Evolutionary conservation across 208 protist genomes (phyloP).

Genomic region (Leishmania major): DNA sequence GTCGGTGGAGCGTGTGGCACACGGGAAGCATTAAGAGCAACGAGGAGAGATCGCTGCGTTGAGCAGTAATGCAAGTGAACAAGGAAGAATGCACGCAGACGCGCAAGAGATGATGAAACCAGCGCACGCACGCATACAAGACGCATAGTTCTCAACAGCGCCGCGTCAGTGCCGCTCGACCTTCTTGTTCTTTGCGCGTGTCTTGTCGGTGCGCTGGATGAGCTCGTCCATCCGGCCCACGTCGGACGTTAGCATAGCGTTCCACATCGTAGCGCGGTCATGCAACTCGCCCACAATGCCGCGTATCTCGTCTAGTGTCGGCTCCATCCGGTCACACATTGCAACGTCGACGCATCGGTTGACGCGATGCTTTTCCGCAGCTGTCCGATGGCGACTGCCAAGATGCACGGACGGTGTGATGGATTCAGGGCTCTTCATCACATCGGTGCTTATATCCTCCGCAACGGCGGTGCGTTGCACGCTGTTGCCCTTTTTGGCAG

Average conservation of each 20-base stretch:
- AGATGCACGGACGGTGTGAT: background rate
- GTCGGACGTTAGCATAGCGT: conserved; percentile 16
- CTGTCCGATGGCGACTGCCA: background rate
- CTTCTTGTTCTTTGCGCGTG: background rate
- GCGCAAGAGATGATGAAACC: no score
- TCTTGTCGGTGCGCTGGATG: conserved; percentile 8
- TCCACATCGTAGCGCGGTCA: conserved; percentile 13
- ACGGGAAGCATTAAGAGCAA: background rate
- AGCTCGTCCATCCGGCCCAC: conserved; percentile 11
- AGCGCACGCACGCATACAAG: no score
- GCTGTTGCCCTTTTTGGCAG: background rate
- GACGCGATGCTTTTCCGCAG: background rate
- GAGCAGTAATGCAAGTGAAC: background rate
- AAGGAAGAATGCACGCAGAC: background rate
- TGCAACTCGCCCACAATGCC: conserved; percentile 19
- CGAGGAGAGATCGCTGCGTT: background rate
- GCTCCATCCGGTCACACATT: conserved; percentile 1
- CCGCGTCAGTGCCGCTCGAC: background rate
- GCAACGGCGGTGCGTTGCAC: background rate
- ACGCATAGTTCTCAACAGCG: background rate
- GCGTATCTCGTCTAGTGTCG: conserved; percentile 8
- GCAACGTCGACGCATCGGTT: background rate
- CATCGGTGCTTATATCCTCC: background rate
- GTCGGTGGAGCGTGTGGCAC: no score
- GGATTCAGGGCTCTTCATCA: background rate